These are phyloP conservation scores for Salix udensis DNA, from an alignment of 345 rosid species.

Conservation along the genomic window DNA sequence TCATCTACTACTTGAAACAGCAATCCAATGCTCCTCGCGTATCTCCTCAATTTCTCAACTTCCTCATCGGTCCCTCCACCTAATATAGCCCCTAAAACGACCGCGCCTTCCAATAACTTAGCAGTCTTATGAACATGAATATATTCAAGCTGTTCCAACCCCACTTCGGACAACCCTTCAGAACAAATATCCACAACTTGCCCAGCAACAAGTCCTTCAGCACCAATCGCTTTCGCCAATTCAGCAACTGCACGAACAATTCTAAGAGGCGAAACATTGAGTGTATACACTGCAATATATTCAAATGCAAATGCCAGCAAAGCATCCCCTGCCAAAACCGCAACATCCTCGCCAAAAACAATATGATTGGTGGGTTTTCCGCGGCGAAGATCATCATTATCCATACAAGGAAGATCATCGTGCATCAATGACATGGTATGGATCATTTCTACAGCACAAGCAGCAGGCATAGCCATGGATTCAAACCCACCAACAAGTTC, in stretches of 20 bases:
- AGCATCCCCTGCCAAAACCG: constrained; percentile 87
- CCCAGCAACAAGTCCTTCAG: constrained; percentile 78
- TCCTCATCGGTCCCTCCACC: constrained; percentile 74
- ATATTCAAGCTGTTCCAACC: constrained; percentile 67
- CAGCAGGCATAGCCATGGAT: constrained; percentile 69
- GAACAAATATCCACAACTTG: constrained; percentile 76
- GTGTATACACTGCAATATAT: constrained; percentile 56
- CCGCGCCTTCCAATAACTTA: constrained; percentile 67
- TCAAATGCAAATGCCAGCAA: constrained; percentile 76
- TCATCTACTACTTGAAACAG: constrained; percentile 96
- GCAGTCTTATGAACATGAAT: constrained; percentile 91
- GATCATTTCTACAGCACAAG: constrained; percentile 91
- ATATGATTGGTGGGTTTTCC: constrained; percentile 91
- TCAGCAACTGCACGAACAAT: constrained; percentile 61
- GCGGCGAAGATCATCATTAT: constrained; percentile 90
- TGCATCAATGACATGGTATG: constrained; percentile 95
- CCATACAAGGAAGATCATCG: constrained; percentile 95
- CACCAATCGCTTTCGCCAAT: constrained; percentile 61
- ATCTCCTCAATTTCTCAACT: constrained; percentile 68
- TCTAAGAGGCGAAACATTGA: constrained; percentile 43
- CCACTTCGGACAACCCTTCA: constrained; percentile 55
- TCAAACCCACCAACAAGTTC: constrained; percentile 78
- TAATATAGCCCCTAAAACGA: constrained; percentile 72
- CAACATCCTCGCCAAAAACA: constrained; percentile 76
- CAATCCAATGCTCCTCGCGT: constrained; percentile 66